These are phyloP conservation scores for Plectosphaerella cucumerina DNA, from an alignment of 2,329 filamentous ascomycete species.

Conservation along the genomic window DNA sequence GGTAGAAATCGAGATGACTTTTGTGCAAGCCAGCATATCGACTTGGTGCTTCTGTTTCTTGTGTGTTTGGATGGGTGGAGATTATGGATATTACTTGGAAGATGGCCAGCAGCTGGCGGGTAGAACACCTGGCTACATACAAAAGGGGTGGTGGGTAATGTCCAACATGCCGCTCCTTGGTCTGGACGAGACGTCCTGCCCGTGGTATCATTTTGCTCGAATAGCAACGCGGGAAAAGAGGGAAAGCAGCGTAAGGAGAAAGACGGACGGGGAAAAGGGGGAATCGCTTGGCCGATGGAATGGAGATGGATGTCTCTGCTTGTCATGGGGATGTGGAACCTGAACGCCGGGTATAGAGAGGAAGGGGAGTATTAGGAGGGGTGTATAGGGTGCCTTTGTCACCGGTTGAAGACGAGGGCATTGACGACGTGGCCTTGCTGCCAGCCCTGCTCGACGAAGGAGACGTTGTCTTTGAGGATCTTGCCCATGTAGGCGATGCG, in stretches of 20 bases:
- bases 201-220: constrained; percentile 1
- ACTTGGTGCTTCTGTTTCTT: too few species aligned
- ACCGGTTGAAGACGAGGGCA: constrained; percentile 61
- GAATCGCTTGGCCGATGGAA: too few species aligned
- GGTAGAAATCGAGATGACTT: constrained; percentile 5
- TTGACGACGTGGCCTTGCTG: constrained; percentile 71
- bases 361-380: background rate
- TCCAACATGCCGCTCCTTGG: background rate
- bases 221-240: background rate
- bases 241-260: background rate
- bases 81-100: too few species aligned
- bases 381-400: too few species aligned
- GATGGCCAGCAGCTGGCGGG: too few species aligned
- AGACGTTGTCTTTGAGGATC: constrained; percentile 64
- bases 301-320: too few species aligned
- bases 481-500: constrained; percentile 78
- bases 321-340: background rate
- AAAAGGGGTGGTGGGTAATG: background rate
- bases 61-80: too few species aligned
- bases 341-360: background rate
- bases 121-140: too few species aligned
- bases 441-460: constrained; percentile 70
- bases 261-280: background rate
- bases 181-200: background rate
- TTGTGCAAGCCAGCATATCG: background rate